Evolutionary conservation across 2,329 filamentous ascomycete genomes (phyloP), one percentile per base, ranked within the genome.

Genomic region (Calonectria honghensis): DNA sequence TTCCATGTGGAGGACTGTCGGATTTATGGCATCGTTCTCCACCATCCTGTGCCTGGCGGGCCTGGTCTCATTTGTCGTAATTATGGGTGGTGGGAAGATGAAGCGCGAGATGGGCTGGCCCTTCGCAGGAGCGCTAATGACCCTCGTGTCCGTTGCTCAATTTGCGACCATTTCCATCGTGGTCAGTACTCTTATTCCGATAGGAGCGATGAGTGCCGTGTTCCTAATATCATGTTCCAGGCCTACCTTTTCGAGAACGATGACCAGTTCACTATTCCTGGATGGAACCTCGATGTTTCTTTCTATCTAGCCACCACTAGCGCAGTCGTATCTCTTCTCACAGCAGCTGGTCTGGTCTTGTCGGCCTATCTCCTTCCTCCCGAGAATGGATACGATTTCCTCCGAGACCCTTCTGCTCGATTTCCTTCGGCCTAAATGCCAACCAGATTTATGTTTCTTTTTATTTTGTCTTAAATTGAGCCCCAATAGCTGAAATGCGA

Each of bases 1-100:
- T 88, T 94, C 93, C 80, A 94, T 97, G 90, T 99, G 96, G 96
- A 91, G 94, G 73, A 95, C 93, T 32, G 93, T 95, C 45, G 96
- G 95, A 31, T 98, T 98, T 85, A 86, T 98, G 77, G 95, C 98
- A 87, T 94, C 93, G 68, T 94, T 98, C 80, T 91, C 94, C 10
- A 91, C 95, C 48, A 92, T 98, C n/a, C 84, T 97, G 50, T 93
- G 98, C 84, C 90, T 97, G 51, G 95, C 94, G 70, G 93, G 93
- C 9, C 85, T 98, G n/a, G 93, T 98, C 35, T 91, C 93, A 24
- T 98, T 96, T 85, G 82, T 93, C 37, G 91, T 97, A 65, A 92
- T 98, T 61, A 87, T 98, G 78, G 86, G 90, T 2, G 96, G 96
- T 24, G 95, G 96, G 45, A 94, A 95, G 83, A 92, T 93, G 80